Evolutionary conservation across 1,284 basidiomycete species (phyloP).

Genomic region (Trametes versicolor): DNA sequence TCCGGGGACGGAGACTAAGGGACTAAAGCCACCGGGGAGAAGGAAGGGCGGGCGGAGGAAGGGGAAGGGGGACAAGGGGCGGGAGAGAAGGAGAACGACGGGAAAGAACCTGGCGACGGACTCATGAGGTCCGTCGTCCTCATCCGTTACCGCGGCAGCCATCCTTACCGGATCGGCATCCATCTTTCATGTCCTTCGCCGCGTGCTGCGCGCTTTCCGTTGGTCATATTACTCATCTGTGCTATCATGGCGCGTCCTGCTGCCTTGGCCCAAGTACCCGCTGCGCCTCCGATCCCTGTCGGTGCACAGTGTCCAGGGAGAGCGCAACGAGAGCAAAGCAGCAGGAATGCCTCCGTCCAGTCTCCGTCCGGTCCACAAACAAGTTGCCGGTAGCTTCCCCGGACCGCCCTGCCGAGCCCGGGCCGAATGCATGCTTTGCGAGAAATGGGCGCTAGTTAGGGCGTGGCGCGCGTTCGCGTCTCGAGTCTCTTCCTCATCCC

Average conservation of each 20-base stretch:
- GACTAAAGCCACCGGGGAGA: constrained; percentile 24
- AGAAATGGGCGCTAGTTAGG: neutral
- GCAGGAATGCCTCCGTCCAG: neutral
- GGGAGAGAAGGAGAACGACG: constrained; percentile 9
- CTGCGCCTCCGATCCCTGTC: too few relatives aligned
- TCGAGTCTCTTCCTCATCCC: neutral
- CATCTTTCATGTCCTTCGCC: constrained; percentile 7
- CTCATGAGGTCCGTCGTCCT: neutral
- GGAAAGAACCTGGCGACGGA: constrained; percentile 10
- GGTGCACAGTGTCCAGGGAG: neutral
- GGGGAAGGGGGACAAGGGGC: constrained; percentile 10
- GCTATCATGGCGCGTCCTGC: neutral
- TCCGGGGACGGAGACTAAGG: constrained; percentile 17
- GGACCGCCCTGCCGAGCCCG: neutral
- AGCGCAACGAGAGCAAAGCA: neutral
- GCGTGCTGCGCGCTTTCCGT: neutral
- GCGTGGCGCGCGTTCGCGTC: neutral
- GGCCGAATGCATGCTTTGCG: neutral
- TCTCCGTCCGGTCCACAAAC: neutral
- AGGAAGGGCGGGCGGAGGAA: constrained; percentile 13
- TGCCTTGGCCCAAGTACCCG: too few relatives aligned
- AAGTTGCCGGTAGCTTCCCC: neutral
- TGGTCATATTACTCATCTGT: neutral
- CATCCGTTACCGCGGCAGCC: constrained; percentile 7
- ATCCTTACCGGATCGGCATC: constrained; percentile 10